A percentile compares a stretch with the other conserved stretches of the same genome.
These are phyloP conservation scores for Lasiosphaeriaceae sp. DNA, from an alignment of 495 filamentous ascomycete species.

Conservation along the genomic window DNA sequence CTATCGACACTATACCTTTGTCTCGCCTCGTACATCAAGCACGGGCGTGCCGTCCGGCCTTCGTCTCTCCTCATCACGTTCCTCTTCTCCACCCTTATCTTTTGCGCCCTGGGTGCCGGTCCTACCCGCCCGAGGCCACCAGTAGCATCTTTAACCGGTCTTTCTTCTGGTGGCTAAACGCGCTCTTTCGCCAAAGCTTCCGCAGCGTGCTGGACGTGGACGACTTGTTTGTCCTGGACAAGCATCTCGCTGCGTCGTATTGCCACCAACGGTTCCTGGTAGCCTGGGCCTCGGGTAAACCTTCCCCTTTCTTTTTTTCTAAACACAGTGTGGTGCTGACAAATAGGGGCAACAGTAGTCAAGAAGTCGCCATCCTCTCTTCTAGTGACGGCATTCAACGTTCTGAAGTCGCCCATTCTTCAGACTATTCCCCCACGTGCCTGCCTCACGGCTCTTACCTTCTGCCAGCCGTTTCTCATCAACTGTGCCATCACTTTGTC, in stretches of 20 bases:
- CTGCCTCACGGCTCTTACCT: constrained; percentile 54
- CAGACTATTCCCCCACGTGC: constrained; percentile 50
- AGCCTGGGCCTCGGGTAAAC: constrained; percentile 29
- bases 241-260: constrained; percentile 41
- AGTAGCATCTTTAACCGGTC: constrained; percentile 29
- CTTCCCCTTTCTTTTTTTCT: neutral
- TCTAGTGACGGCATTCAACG: constrained; percentile 37
- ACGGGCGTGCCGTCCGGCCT: constrained; percentile 34
- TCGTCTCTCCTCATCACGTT: constrained; percentile 56
- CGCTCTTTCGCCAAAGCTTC: constrained; percentile 32
- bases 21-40: constrained; percentile 40
- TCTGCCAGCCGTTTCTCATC: constrained; percentile 63
- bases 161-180: constrained; percentile 41
- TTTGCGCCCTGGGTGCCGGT: constrained; percentile 42
- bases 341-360: constrained; percentile 13
- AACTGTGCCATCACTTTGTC: constrained; percentile 46
- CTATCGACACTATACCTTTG: constrained; percentile 28
- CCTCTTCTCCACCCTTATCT: constrained; percentile 51
- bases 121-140: constrained; percentile 31
- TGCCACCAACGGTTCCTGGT: constrained; percentile 30
- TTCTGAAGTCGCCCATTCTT: constrained; percentile 46
- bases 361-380: constrained; percentile 35
- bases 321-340: constrained; percentile 7
- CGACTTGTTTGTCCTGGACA: constrained; percentile 41
- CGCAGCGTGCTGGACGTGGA: constrained; percentile 25